Conservation (phyloP, 805 yeast genomes). For the Suhomyces prunicola region DNA sequence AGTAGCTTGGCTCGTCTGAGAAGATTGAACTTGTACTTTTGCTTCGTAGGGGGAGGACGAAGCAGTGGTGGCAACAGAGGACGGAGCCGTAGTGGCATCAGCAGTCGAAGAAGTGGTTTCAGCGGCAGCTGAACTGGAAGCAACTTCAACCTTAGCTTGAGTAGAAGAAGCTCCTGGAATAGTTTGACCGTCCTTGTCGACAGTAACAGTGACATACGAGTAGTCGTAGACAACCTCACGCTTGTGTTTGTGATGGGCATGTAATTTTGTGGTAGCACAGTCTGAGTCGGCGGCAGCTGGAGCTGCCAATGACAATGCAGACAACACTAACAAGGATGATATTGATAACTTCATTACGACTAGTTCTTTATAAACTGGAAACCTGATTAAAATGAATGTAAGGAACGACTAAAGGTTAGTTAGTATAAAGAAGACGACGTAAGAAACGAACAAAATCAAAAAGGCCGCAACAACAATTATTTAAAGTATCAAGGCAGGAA, state of each 20-base stretch:
- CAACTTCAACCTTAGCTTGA: conserved; percentile 7
- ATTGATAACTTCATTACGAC: conserved; percentile 16
- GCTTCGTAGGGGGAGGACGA: conserved; percentile 10
- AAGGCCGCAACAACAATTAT: conserved; percentile 1
- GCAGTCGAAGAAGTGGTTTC: background rate
- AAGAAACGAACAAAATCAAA: background rate
- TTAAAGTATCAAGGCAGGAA: background rate
- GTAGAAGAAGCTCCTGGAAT: conserved; percentile 19
- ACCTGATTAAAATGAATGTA: conserved; percentile 1
- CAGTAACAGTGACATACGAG: conserved; percentile 43
- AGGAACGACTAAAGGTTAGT: conserved; percentile 17
- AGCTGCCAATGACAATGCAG: conserved; percentile 17
- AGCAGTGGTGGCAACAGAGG: conserved; percentile 15
- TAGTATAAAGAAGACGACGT: background rate
- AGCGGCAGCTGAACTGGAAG: conserved; percentile 15
- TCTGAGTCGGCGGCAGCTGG: conserved; percentile 26
- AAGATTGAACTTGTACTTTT: conserved; percentile 6
- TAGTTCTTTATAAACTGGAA: background rate
- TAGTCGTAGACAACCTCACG: conserved; percentile 56
- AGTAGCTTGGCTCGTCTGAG: conserved; percentile 16
- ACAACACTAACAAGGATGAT: conserved; percentile 15
- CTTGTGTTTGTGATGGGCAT: conserved; percentile 61
- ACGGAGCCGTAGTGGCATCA: conserved; percentile 4
- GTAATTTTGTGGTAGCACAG: conserved; percentile 45
- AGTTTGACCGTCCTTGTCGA: conserved; percentile 42